phyloP scores from a whole-genome alignment of 441 rosid genomes.

The Sinapis alba region DNA sequence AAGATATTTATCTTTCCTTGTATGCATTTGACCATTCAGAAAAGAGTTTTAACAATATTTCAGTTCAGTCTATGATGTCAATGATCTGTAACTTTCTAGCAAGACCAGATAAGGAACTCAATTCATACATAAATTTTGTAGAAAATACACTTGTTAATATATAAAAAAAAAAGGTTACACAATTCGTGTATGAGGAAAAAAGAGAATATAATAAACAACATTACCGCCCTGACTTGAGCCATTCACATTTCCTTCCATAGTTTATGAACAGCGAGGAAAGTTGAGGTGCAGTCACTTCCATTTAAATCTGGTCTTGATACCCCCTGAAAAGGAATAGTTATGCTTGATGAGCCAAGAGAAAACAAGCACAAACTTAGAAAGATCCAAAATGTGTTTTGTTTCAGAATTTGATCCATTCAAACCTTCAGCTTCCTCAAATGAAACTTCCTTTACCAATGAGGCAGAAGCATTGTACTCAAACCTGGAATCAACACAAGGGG shows the following conservation, averaged over 20 bases:
- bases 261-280: slow-evolving; percentile 31
- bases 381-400: background rate
- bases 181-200: background rate
- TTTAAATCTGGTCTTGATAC: slow-evolving; percentile 67
- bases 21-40: slow-evolving; percentile 24
- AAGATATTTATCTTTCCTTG: slow-evolving; percentile 14
- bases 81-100: background rate
- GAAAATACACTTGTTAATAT: slow-evolving; percentile 19
- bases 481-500: slow-evolving; percentile 39
- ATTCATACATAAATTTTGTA: background rate
- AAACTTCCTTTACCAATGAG: slow-evolving; percentile 77
- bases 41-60: slow-evolving; percentile 15
- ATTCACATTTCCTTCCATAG: slow-evolving; percentile 31
- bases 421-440: slow-evolving; percentile 85
- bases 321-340: slow-evolving; percentile 53
- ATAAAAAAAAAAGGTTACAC: background rate
- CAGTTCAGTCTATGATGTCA: slow-evolving; percentile 26
- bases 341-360: slow-evolving; percentile 35
- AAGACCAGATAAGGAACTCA: slow-evolving; percentile 13
- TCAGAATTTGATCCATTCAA: slow-evolving; percentile 1
- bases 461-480: slow-evolving; percentile 86
- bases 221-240: slow-evolving; percentile 20
- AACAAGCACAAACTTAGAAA: slow-evolving; percentile 7
- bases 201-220: slow-evolving; percentile 26
- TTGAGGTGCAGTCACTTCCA: slow-evolving; percentile 49